Evolutionary conservation across 495 filamentous ascomycete genomes (phyloP).

Genomic region (Penicillium silybi): DNA sequence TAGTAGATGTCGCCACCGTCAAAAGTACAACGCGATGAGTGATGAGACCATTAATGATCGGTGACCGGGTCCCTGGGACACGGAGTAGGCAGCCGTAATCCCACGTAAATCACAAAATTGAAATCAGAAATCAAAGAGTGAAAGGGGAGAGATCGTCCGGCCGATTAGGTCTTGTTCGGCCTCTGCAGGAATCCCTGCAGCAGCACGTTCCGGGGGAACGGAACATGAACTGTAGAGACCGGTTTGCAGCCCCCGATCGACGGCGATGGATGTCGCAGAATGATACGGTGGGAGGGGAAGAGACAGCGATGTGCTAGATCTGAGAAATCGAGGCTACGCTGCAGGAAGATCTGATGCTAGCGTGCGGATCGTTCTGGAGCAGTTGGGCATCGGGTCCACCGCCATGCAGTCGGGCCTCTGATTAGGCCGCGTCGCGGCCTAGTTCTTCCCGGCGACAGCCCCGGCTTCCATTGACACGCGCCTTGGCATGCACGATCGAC

Average conservation of each 20-base stretch:
- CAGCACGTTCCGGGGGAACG: slow-evolving; percentile 21
- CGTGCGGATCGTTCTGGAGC: slow-evolving; percentile 13
- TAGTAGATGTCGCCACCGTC: slow-evolving; percentile 18
- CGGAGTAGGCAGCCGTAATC: slow-evolving; percentile 11
- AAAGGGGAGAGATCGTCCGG: slow-evolving; percentile 12
- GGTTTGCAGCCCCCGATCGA: neutral
- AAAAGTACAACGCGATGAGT: slow-evolving; percentile 22
- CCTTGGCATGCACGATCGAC: slow-evolving; percentile 22
- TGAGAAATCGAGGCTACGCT: slow-evolving; percentile 17
- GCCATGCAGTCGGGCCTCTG: neutral
- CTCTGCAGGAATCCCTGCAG: slow-evolving; percentile 23
- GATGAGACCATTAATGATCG: slow-evolving; percentile 11
- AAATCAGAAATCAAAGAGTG: slow-evolving; percentile 5
- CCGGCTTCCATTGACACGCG: slow-evolving; percentile 7
- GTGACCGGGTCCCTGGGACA: slow-evolving; percentile 16
- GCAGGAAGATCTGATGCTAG: slow-evolving; percentile 22
- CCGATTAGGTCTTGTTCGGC: slow-evolving; percentile 8
- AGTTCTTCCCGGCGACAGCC: neutral
- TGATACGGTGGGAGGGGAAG: too few species aligned
- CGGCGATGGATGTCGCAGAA: neutral
- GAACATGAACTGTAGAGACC: slow-evolving; percentile 9
- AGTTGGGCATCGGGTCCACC: slow-evolving; percentile 10
- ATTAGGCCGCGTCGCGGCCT: slow-evolving; percentile 8
- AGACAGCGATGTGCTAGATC: slow-evolving; percentile 10
- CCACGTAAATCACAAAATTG: slow-evolving; percentile 6